Conservation (phyloP, 805 yeast species). For the Ogataea sp. region DNA sequence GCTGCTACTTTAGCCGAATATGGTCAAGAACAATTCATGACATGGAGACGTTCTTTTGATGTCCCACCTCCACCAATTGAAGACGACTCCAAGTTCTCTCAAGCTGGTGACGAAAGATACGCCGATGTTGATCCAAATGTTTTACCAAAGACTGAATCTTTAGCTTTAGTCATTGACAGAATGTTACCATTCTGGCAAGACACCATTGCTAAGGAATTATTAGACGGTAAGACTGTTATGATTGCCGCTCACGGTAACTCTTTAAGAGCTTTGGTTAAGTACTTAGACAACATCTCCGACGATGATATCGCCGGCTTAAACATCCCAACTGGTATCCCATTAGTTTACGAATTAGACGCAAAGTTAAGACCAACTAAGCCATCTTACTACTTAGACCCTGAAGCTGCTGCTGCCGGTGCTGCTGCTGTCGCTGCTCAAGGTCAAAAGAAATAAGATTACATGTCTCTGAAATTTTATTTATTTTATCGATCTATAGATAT, state of each 20-base stretch:
- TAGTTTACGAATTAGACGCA: conserved; percentile 90
- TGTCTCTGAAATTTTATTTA: too few relatives aligned
- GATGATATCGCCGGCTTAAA: conserved; percentile 88
- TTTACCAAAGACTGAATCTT: conserved; percentile 90
- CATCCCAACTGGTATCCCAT: conserved; percentile 98
- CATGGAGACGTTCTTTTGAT: conserved; percentile 96
- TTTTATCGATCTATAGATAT: too few relatives aligned
- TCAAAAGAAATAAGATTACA: conserved; percentile 39
- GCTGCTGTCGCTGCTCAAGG: conserved; percentile 99
- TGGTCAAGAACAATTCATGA: conserved; percentile 91
- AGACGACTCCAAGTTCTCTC: conserved; percentile 74
- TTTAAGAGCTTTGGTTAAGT: conserved; percentile 91
- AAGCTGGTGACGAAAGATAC: conserved; percentile 82
- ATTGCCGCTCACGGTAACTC: conserved; percentile 99
- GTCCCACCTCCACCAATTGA: conserved; percentile 91
- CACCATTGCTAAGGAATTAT: conserved; percentile 75
- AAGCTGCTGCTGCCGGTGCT: conserved; percentile 99
- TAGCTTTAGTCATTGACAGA: conserved; percentile 92
- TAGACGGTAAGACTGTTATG: conserved; percentile 83
- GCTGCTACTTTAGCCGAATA: conserved; percentile 82
- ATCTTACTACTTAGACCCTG: conserved; percentile 96
- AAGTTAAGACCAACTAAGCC: conserved; percentile 84
- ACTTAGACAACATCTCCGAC: conserved; percentile 89
- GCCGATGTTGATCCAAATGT: conserved; percentile 73
- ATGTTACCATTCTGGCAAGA: conserved; percentile 96